Base-by-base conservation (phyloP, 306 rosid species). In the Lathyrus oleraceus region DNA sequence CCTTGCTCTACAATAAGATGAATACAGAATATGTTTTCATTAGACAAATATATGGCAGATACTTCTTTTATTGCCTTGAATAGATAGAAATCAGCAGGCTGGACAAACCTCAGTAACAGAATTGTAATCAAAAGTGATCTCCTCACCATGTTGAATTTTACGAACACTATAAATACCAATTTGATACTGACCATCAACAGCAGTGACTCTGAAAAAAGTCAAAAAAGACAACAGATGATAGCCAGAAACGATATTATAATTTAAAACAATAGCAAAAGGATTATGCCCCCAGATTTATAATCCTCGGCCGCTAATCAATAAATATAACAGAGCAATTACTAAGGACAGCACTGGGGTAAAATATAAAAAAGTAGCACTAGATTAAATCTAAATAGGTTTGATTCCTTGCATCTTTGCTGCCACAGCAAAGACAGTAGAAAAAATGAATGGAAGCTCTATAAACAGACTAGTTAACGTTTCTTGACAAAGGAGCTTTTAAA, bases 61-160 rank as follows among this genome's bases (percentile, higher is more conserved):
- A 61, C 4, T 59, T 54, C 47, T 63, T 54, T 54, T 16, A 60
- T 64, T 64, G 61, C 45, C 53, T 58, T 11, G 47, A 30, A 16
- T 40, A 23, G 62, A 74, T 2, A 44, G 39, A 73, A 53, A 25
- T 16, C 38, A 45, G 56, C 25, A 59, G 61, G 65, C 25, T 64
- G 76, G 28, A 80, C 96, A 72, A 56, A 95, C 99, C 99, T 95
- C 99, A 19, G 99, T 95, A 35, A 95, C 99, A 73, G 99, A 95
- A 74, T 95, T 89, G 83, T 95, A 95, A 80, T 95, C 99, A 23
- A 95, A 95, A 32, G 99, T 89, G 80, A 95, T 86, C 83, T 95
- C 99, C 78, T 95, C 99, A n/a, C 97, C 97, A 69, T 67, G 70
- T 63, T 77, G 95, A 81, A 95, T 95, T 73, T 83, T 73, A 14